Evolutionary conservation across 176 grass and related monocot species (phyloP), one percentile per base, ranked within the genome.

Genomic region (Lolium perenne): DNA sequence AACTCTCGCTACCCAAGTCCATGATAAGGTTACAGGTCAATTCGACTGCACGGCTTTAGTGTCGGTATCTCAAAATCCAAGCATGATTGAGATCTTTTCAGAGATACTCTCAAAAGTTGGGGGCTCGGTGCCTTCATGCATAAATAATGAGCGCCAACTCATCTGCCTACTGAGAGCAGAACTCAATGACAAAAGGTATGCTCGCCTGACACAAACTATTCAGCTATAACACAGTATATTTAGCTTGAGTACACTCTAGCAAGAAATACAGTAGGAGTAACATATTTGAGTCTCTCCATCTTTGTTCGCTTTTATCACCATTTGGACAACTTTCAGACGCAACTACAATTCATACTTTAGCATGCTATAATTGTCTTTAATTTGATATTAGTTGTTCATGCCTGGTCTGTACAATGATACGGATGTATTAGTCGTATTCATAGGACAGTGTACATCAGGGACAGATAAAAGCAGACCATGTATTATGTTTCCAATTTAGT

Each of bases 111-210:
- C 15, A 13, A 4, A 4, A 35, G 3, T 1, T 66, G 1, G 8
- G 25, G 2, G 10, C 0, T 6, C 0, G 8, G 2, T 21, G 35
- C 9, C 2, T 67, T 2, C 1, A 9, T 3, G 0, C 0, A 3
- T 0, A 1, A 76, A 40, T 18, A 40, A 6, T n/a, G 62, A 15
- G 10, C 0, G 4, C 22, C 6, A 3, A 3, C 78, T 80, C 60
- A 66, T 80, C 45, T 1, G 45, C 1, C 0, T 1, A 5, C 11
- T 80, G 14, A 65, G 9, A 12, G 0, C 3, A 29, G 22, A 26
- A 0, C 57, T 80, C 14, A 2, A 12, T 3, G 1, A 32, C 25
- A 32, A 66, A 15, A 80, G 60, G 78, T 80, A 66, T 66, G 63
- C 63, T 65, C 12, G 43, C 43, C 5, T 46, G 1, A 63, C 13